Base-by-base conservation (phyloP, 2,329 filamentous ascomycete genomes). In the Dactylellina drechsleri region DNA sequence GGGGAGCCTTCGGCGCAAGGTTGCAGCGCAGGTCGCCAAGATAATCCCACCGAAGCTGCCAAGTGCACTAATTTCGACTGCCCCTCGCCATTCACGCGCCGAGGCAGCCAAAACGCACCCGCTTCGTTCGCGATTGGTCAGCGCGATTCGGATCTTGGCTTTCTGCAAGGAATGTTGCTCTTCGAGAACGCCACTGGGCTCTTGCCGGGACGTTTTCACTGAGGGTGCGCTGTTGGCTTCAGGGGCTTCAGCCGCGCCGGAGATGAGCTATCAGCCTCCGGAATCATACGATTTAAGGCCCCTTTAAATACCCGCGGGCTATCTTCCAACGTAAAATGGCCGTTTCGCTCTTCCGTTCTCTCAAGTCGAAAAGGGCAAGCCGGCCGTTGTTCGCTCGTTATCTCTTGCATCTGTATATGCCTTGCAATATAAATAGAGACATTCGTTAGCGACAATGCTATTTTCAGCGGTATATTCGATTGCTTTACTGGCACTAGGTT, bases 81-180 rank as follows among this genome's bases (percentile, higher is more conserved):
- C 15, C 43, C 16, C 43, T 18, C 43, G 43, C 43, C 43, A 47
- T n/a, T 6, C 5, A n/a, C 43, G 13, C 16, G 43, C 43, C 43
- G 13, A 47, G 43, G 16, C 43, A 47, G 13, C 43, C 5, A 47
- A 47, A 18, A 47, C 13, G 31, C 31, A 36, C 31, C 10, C 31
- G 31, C 6, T 36, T 36, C 10, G 43, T 40, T 18, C 43, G 49
- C 58, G 50, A 70, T 64, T 70, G 66, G 66, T 20, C 28, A 58
- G 66, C 66, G 66, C 66, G 49, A 2, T 70, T 70, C 66, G 66
- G 66, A 64, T 40, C 66, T 64, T 58, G 50, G 43, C 43, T 47
- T n/a, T 47, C 13, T 12, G n/a, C 16, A 20, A 26, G 43, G 23
- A 31, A 50, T 40, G 26, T 61, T 54, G 41, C 47, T 23, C 31